phyloP scores from a whole-genome alignment of 1,284 basidiomycete genomes.

The Prillingera fragicola region DNA sequence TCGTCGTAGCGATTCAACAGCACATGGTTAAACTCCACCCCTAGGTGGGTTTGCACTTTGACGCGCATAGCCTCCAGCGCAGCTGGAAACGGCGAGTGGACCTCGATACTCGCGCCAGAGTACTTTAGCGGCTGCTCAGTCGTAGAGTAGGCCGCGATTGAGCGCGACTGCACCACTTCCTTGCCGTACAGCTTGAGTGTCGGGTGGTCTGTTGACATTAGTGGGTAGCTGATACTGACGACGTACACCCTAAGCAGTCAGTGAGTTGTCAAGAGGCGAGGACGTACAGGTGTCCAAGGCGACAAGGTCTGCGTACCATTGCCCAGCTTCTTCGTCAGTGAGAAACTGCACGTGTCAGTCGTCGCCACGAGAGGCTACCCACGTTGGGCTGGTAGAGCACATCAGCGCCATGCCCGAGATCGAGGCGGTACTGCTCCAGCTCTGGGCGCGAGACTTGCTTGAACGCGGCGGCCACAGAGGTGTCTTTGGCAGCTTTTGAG shows the following conservation, averaged over 20 bases:
- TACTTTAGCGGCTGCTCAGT: constrained; percentile 51
- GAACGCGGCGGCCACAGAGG: no score
- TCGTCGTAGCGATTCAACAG: constrained; percentile 55
- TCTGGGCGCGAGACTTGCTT: constrained; percentile 28
- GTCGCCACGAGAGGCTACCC: constrained; percentile 3
- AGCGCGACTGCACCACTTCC: constrained; percentile 50
- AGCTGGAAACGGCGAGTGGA: constrained; percentile 50
- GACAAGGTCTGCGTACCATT: constrained; percentile 48
- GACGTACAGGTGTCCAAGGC: constrained; percentile 47
- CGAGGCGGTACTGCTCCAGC: constrained; percentile 25
- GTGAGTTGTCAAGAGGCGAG: not conserved
- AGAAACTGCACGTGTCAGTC: constrained; percentile 40
- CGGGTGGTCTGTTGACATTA: constrained; percentile 46
- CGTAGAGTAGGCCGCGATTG: constrained; percentile 52
- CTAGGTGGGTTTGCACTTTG: constrained; percentile 46
- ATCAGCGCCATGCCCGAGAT: constrained; percentile 40
- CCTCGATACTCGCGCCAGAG: constrained; percentile 47
- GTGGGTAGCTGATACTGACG: not conserved
- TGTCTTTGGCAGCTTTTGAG: no score
- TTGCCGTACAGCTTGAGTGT: constrained; percentile 55
- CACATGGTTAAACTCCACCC: constrained; percentile 53
- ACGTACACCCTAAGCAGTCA: constrained; percentile 29
- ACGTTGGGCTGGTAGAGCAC: constrained; percentile 48
- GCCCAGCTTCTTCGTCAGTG: constrained; percentile 30
- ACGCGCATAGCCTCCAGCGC: constrained; percentile 46